Evolutionary conservation across 192 early-diverging fungal species (phyloP), one percentile per base, ranked within the genome.

Genomic region (Coemansia sp.): DNA sequence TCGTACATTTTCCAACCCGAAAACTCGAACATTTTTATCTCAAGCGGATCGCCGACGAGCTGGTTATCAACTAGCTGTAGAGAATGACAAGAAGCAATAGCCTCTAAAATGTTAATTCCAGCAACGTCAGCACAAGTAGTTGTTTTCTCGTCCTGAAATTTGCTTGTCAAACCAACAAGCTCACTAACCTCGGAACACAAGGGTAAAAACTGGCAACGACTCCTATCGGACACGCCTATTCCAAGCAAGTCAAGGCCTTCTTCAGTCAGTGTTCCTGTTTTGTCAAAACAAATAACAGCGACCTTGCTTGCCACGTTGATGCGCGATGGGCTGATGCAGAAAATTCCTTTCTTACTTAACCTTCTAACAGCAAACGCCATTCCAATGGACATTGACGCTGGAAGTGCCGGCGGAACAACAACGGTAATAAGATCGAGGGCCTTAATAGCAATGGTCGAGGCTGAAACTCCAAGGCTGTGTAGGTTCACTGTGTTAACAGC

Each of bases 281-380:
- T 99, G 83, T 99, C 98, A 84, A 98, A 99, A 61, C 92, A 93
- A 86, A 96, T 92, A 12, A 91, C 87, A 23, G 95, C 89, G 4
- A 99, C 87, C 67, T 96, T 97, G 63, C 98, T 97, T 19, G 94
- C 95, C 42, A 98, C 92, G 60, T 97, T 99, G 49, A 99, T 96
- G 16, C 89, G 83, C n/a, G 93, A 90, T 7, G 96, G 96, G 49
- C 89, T 91, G 37, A 93, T 96, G 69, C 96, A 98, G 74, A 94
- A 98, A 42, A 98, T 97, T 19, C 87, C 85, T 21, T 77, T 54
- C 42, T 91, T 88, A 52, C 91, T 89, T 56, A 99, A 72, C 18
- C 96, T 87, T 5, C 68, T 68, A 16, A 96, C 93, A 2, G 98
- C 95, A 88, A 99, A 98, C 48, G 88, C 90, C 52, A 94, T 95